Evolutionary conservation across 2,329 filamentous ascomycete species (phyloP), one percentile per base, ranked within the genome.

Genomic region (Fusarium bulbicola): DNA sequence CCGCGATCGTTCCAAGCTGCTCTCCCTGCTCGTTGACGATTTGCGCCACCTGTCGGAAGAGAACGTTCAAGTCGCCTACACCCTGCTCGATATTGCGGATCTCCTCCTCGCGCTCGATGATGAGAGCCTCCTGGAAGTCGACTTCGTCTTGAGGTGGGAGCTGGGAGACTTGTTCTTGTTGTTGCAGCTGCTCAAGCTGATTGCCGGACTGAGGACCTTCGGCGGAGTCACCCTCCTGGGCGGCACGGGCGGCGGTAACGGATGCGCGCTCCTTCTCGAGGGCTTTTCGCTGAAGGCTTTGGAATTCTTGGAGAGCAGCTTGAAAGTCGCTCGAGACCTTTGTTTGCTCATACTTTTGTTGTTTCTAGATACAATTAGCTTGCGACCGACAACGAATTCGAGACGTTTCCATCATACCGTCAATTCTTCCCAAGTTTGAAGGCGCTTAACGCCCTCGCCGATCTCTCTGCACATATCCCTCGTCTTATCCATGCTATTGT

Each of bases 21-120:
- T 94, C 93, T 57, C 96, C 96, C 84, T 99, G 96, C 84, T 98
- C 95, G 69, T 91, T 91, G 57, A 99, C 95, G 82, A 99, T 98
- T 82, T 97, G 95, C 52, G 95, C 96, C n/a, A 99, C 95, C 85
- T 99, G 95, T 72, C 95, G 89, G 87, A 99, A 99, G 47, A 99
- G 88, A 79, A 98, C 96, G 78, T 99, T 99, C 71, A 99, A 86
- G 79, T 99, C 96, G 62, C 93, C 93, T 12, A 99, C 96, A 62
- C 93, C 95, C 82, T 98, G 95, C 84, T 98, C 96, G 78, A 99
- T 99, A 80, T 97, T 97, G 70, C 95, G 92, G 75, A 99, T 99
- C 85, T 99, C 96, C 64, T 94, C 91, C 82, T 99, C 96, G 60
- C 97, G 95, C 86, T 99, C 95, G 69, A 97, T 92, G 79, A 99